Evolutionary conservation across 2,329 filamentous ascomycete genomes (phyloP).

Genomic region (Falciphora oryzae): DNA sequence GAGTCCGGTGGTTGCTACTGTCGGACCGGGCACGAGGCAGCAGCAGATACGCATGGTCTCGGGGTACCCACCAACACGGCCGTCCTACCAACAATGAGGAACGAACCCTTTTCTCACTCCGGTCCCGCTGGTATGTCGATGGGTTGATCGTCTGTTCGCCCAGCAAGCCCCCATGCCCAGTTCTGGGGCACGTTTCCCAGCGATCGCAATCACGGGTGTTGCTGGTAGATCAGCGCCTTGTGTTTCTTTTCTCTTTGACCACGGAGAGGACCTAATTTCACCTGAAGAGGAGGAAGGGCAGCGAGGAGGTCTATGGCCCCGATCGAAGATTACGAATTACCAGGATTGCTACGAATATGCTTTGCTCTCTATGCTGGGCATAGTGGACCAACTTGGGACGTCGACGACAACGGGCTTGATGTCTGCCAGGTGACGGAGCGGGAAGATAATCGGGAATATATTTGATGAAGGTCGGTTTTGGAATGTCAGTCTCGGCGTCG

Average conservation of each 20-base stretch:
- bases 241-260: not conserved
- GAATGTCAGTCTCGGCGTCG: not conserved
- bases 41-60: slow-evolving; percentile 27
- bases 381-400: not conserved
- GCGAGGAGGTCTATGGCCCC: not conserved
- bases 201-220: not conserved
- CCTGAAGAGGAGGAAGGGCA: not conserved
- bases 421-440: not conserved
- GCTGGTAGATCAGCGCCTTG: not conserved
- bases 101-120: no score
- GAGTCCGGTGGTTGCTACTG: slow-evolving; percentile 24
- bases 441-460: no score
- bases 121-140: no score
- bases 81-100: slow-evolving; percentile 26
- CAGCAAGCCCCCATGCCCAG: not conserved
- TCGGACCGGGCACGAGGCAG: slow-evolving; percentile 10
- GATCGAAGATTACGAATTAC: not conserved
- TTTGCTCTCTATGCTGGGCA: not conserved
- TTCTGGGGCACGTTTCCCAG: not conserved
- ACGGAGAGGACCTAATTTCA: not conserved
- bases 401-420: no score
- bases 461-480: not conserved
- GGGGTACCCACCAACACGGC: slow-evolving; percentile 32
- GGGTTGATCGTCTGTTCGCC: no score
- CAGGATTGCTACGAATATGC: not conserved